These are phyloP conservation scores for Dioscorea dumetorum DNA, from an alignment of 106 monocot species.

Conservation along the genomic window DNA sequence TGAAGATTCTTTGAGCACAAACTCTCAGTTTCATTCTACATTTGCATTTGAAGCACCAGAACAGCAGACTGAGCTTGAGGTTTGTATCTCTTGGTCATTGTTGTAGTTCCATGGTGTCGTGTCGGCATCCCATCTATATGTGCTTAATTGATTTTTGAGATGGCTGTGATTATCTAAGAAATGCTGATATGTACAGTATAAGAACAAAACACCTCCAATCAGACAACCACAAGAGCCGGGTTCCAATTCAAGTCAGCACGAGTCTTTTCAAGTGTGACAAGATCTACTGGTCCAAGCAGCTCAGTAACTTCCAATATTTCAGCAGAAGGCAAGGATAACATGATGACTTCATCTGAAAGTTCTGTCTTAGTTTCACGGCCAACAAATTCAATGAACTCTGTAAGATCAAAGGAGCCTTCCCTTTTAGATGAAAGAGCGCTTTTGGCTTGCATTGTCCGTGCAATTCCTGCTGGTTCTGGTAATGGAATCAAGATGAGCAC, in stretches of 20 bases:
- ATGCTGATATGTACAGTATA: conserved; percentile 6
- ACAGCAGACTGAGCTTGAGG: conserved; percentile 36
- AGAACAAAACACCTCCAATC: conserved; percentile 11
- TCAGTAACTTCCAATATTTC: conserved; percentile 11
- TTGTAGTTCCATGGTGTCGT: no score
- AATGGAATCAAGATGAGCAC: conserved; percentile 76
- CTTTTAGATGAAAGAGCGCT: conserved; percentile 89
- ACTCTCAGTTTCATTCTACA: conserved; percentile 24
- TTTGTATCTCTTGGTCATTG: conserved; percentile 9
- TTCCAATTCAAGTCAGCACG: conserved; percentile 23
- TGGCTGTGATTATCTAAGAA: no score
- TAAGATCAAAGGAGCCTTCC: conserved; percentile 23
- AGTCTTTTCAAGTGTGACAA: conserved; percentile 6
- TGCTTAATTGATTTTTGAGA: no score
- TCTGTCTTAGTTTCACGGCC: conserved; percentile 11
- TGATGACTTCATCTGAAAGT: conserved; percentile 13
- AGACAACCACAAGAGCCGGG: conserved; percentile 13
- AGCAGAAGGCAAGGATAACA: conserved; percentile 21
- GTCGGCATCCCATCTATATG: no score
- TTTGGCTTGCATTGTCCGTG: conserved; percentile 94
- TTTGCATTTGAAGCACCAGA: conserved; percentile 19
- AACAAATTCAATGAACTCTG: conserved; percentile 12
- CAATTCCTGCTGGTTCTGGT: conserved; percentile 71
- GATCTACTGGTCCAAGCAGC: conserved; percentile 17
- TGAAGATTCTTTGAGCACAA: conserved; percentile 15